Conservation (phyloP, 2,329 filamentous ascomycete genomes). For the Zymoseptoria ardabiliae region DNA sequence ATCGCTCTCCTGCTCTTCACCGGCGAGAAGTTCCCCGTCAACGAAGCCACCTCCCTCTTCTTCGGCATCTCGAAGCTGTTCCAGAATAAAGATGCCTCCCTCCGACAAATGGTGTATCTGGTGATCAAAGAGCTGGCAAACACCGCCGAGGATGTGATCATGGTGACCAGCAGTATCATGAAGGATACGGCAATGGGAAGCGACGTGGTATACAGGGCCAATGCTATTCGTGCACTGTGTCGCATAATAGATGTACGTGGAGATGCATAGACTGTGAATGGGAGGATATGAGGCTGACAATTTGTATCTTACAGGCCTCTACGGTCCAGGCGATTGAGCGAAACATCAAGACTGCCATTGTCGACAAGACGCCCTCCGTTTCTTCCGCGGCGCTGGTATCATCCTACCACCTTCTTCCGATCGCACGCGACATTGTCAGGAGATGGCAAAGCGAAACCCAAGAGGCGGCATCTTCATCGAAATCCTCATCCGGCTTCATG, state of each 20-base stretch:
- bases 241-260: conserved; percentile 83
- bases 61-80: conserved; percentile 99
- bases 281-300: background rate
- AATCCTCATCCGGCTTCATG: conserved; percentile 84
- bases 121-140: conserved; percentile 95
- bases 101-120: conserved; percentile 98
- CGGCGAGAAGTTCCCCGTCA: conserved; percentile 91
- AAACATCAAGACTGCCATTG: conserved; percentile 97
- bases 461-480: conserved; percentile 84
- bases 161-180: conserved; percentile 99
- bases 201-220: conserved; percentile 87
- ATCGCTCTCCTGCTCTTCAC: conserved; percentile 94
- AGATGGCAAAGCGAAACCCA: conserved; percentile 99
- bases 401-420: conserved; percentile 93
- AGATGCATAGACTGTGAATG: background rate
- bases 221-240: conserved; percentile 91
- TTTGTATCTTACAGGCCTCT: conserved; percentile 55
- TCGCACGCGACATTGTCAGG: conserved; percentile 88
- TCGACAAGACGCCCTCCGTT: conserved; percentile 97
- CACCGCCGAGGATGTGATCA: conserved; percentile 97
- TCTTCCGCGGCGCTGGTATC: conserved; percentile 93
- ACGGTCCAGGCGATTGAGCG: conserved; percentile 97
- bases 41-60: conserved; percentile 96
- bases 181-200: conserved; percentile 96
- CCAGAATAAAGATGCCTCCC: conserved; percentile 96